Base-by-base conservation (phyloP, 2,329 filamentous ascomycete genomes). In the Aspergillus sp. region DNA sequence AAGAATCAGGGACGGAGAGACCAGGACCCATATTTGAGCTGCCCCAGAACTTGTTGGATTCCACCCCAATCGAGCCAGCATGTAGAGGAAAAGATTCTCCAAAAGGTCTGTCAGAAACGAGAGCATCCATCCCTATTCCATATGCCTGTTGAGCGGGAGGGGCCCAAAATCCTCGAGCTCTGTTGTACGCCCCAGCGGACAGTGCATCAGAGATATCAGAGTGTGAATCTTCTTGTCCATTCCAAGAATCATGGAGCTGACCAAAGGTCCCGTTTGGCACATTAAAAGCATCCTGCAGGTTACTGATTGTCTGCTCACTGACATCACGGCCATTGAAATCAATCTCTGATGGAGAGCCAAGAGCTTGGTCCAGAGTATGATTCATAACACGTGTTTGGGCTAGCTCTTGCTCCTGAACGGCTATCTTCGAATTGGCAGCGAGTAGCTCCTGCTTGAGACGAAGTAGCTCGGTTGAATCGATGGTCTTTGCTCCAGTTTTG, bases 371-470 rank as follows among this genome's bases (percentile, higher is more conserved):
- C 53, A 82, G 68, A 19, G 79, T 82, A 55, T 81, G 76, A 57
- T 79, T 78, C 48, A 79, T 77, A 43, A 80, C 74, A 38, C 77
- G 77, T 8, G 74, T 78, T 57, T 81, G 77, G 43, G 77, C 76
- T 48, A 82, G 69, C 62, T 82, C 79, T 50, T 81, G 73, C 51
- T 80, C 78, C 65, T 82, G 80, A 48, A 78, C 69, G 47, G 75
- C 75, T 58, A 82, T 77, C 54, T 76, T 75, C 47, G 76, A 74
- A 52, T 75, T 78, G 29, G 79, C 78, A 46, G 70, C 72, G 48
- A 75, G 69, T 19, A 83, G 68, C 57, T 82, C 77, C 54, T 75
- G 71, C 60, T 76, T 78, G 48, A 83, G 67, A 51, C 73, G 75
- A 56, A 74, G 59, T 47, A 82, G 64, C 57, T 81, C 78, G n/a